Evolutionary conservation across 768 basidiomycete genomes (phyloP).

Genomic region (Lenzites betulinus): DNA sequence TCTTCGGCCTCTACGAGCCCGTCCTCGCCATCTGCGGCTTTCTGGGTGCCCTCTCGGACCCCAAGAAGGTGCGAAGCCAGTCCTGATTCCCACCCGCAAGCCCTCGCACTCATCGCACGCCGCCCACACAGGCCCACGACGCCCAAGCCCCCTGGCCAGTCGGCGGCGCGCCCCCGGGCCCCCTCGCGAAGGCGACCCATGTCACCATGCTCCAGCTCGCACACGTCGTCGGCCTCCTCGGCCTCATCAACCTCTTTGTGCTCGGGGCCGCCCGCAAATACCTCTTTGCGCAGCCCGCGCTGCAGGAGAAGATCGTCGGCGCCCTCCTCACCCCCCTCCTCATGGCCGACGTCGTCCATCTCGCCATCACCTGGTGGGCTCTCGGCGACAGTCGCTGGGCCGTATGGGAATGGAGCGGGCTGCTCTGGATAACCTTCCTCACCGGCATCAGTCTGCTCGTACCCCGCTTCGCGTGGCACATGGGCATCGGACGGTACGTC

Average conservation of each 20-base stretch:
- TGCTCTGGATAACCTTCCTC: conserved; percentile 68
- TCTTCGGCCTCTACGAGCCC: conserved; percentile 78
- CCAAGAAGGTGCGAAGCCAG: conserved; percentile 50
- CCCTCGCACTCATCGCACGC: neutral
- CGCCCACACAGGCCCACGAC: conserved; percentile 58
- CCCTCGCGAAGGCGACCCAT: conserved; percentile 59
- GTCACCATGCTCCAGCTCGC: conserved; percentile 77
- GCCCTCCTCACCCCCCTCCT: conserved; percentile 69
- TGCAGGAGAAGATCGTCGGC: conserved; percentile 73
- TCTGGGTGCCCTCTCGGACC: conserved; percentile 65
- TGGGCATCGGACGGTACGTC: conserved; percentile 75
- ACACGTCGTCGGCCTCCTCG: conserved; percentile 75
- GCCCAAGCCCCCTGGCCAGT: conserved; percentile 74
- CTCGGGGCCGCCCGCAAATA: conserved; percentile 63
- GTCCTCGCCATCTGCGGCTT: conserved; percentile 64
- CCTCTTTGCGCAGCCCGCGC: conserved; percentile 54
- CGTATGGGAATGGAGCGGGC: conserved; percentile 61
- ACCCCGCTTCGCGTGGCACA: conserved; percentile 72
- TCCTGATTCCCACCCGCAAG: neutral
- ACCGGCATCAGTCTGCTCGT: conserved; percentile 66
- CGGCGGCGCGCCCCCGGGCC: conserved; percentile 46
- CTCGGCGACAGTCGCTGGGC: conserved; percentile 72
- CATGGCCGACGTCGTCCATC: conserved; percentile 66
- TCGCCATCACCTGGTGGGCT: conserved; percentile 72
- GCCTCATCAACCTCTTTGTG: conserved; percentile 68